Evolutionary conservation across 257 asterid species (phyloP), one percentile per base, ranked within the genome.

Genomic region (Haberlea rhodopensis): DNA sequence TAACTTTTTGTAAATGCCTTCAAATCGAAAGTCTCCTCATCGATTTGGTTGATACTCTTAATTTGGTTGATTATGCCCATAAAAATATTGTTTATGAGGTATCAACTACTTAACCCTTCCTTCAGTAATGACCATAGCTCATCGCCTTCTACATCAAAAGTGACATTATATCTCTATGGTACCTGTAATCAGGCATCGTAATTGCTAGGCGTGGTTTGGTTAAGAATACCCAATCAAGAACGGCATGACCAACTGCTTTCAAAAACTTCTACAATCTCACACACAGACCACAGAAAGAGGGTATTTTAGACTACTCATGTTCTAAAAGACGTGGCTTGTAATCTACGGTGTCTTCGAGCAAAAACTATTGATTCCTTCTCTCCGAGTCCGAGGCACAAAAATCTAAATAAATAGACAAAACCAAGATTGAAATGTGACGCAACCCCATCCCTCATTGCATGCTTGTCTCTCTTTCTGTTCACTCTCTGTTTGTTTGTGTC

Each of bases 391-490:
- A 58, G 51, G 25, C 64, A 55, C 80, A 32, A 65, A 60, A 72
- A 66, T 72, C 73, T 61, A 70, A 71, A 18, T 1, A 15, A 40
- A 45, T 73, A 73, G 72, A 53, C 63, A 67, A 69, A 71, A 37
- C 57, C 55, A 78, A 61, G 68, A 76, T 64, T 53, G 68, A 68
- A 54, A 62, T 46, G 34, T 55, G 49, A 45, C 60, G 70, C 75
- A 73, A 80, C 73, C 53, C 72, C 75, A 74, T 31, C 66, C n/a
- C n/a, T 80, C 83, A 79, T 66, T 63, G 90, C 95, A 85, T 85
- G 92, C 87, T 72, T 80, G 84, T 84, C 82, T 68, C 76, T 69
- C 71, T 60, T 45, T 69, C 32, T 62, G 32, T 67, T 43, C 75
- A 46, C 75, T 45, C 67, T 16, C n/a, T n/a, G n/a, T n/a, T n/a